phyloP scores from a whole-genome alignment of 495 filamentous ascomycete genomes.

The Penicillium ochrochloron region DNA sequence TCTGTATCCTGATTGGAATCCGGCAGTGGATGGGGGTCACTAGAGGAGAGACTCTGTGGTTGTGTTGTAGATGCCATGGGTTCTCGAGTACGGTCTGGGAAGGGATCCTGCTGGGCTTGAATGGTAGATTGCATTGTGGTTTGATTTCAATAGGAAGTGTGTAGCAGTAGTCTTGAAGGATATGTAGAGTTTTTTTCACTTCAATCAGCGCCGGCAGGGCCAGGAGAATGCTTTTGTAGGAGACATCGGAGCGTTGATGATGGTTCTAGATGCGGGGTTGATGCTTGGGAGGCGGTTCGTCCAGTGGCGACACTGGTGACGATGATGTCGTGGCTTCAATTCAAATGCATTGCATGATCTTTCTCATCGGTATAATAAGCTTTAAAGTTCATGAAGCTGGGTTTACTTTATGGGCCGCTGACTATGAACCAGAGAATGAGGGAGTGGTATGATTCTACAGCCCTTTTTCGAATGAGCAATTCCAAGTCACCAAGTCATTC shows the following conservation, averaged over 20 bases:
- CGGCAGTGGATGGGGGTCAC: neutral
- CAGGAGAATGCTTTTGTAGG: neutral
- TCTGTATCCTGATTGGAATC: neutral
- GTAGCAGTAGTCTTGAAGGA: neutral
- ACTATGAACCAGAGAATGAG: neutral
- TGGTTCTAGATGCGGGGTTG: constrained; percentile 11
- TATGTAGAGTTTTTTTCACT: too few relatives aligned
- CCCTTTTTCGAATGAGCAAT: neutral
- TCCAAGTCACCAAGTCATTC: neutral
- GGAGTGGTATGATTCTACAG: neutral
- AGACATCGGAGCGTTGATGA: neutral
- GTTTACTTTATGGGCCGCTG: neutral
- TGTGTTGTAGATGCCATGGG: constrained; percentile 1
- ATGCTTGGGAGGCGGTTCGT: neutral
- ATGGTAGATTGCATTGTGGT: constrained; percentile 19
- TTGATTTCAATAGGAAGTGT: neutral
- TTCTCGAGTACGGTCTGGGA: constrained; percentile 19
- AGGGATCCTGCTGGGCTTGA: constrained; percentile 10
- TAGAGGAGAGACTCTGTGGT: neutral
- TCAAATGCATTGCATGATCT: neutral
- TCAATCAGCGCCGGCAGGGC: too few relatives aligned
- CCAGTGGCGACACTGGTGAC: constrained; percentile 8
- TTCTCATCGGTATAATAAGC: too few relatives aligned
- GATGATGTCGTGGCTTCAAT: neutral
- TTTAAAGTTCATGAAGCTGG: neutral